These are phyloP conservation scores for Yamadazyma songkhlaensis DNA, from an alignment of 1,139 yeast genomes.

Conservation along the genomic window DNA sequence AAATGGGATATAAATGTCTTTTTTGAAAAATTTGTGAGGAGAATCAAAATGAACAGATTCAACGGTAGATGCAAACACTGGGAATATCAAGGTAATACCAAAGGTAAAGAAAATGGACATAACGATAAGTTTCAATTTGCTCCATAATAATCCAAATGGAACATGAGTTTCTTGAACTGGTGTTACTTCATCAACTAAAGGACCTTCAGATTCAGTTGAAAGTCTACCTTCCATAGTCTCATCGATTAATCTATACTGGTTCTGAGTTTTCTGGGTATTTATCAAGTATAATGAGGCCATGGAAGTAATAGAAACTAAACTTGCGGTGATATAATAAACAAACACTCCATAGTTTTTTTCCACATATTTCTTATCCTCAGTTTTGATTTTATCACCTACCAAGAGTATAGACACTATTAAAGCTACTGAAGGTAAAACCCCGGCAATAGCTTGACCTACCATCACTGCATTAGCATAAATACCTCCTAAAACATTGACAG, in stretches of 20 bases:
- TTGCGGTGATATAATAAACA: conserved; percentile 68
- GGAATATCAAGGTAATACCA: conserved; percentile 75
- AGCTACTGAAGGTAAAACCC: conserved; percentile 82
- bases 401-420: conserved; percentile 58
- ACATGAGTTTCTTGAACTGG: conserved; percentile 24
- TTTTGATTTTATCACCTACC: conserved; percentile 27
- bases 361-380: conserved; percentile 20
- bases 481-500: conserved; percentile 76
- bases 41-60: conserved; percentile 46
- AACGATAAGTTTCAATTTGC: conserved; percentile 60
- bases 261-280: conserved; percentile 22
- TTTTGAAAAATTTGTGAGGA: conserved; percentile 32
- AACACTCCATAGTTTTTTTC: conserved; percentile 52
- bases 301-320: conserved; percentile 55
- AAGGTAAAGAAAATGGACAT: conserved; percentile 73
- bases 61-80: conserved; percentile 81
- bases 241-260: conserved; percentile 19
- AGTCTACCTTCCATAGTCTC: conserved; percentile 10
- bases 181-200: conserved; percentile 1
- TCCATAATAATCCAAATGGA: conserved; percentile 51
- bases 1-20: conserved; percentile 65
- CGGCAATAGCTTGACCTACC: conserved; percentile 95
- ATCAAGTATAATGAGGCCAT: conserved; percentile 35
- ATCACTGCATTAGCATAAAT: conserved; percentile 82
- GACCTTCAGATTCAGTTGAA: background rate